Base-by-base conservation (phyloP, 2,329 filamentous ascomycete genomes). In the Epichloe gansuensis region DNA sequence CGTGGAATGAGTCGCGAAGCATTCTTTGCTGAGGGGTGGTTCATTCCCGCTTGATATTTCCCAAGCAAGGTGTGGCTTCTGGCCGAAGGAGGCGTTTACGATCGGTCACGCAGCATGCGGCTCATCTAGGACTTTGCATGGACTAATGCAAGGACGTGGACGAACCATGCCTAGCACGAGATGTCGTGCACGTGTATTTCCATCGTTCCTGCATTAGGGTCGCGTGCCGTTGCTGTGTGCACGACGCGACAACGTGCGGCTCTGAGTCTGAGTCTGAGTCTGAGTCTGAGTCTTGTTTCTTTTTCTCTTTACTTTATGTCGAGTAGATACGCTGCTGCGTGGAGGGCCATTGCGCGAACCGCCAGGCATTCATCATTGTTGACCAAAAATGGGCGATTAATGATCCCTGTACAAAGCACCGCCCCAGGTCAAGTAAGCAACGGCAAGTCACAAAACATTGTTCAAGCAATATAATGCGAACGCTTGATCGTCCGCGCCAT, bases 1-100 rank as follows among this genome's bases (percentile, higher is more conserved):
- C 11, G 17, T 51, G 42, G 42, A 51, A 51, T 51, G 49, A 41
- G 34, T 39, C 34, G 41, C 49, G 21, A 48, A 42, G 35, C n/a
- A 12, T 37, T n/a, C 8, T 25, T 6, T 17, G 17, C 17, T 34
- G 1, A 42, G 7, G 3, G 2, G 46, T 48, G 2, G 46, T 48
- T 34, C 35, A 21, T 41, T 28, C 9, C 4, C 42, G 42, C n/a
- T 44, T 23, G 11, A 23, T 13, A 12, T 1, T 3, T 13, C 17
- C 13, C 17, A 17, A 17, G 17, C 17, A 17, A 17, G 9, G 17
- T 7, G 42, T 44, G 42, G 42, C 42, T 17, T 17, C 9, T 17
- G 28, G 28, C 8, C 3, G 28, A 31, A 3, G 8, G 8, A 9
- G 8, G 28, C 7, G 1, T 31, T 4, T 9, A 31, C 28, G 8